Evolutionary conservation across 2,329 filamentous ascomycete species (phyloP).

Genomic region (Paecilomyces sp.): DNA sequence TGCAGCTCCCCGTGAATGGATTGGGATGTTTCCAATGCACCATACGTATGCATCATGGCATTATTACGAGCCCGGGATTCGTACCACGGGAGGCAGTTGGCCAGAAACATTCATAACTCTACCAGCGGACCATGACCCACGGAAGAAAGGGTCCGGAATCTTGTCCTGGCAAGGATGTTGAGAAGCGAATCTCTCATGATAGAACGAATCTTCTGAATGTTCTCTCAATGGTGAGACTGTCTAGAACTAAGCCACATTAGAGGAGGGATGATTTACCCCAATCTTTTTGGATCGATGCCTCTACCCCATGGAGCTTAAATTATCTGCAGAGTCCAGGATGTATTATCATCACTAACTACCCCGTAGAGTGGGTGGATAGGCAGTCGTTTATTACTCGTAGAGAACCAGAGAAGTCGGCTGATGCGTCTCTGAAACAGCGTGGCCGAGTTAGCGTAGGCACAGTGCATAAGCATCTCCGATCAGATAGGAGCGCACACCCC

Average conservation of each 20-base stretch:
- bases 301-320: not conserved
- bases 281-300: not conserved
- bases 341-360: too few relatives aligned
- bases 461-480: not conserved
- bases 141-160: not conserved
- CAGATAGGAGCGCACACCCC: not conserved
- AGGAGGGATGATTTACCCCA: not conserved
- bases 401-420: not conserved
- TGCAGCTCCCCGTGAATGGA: not conserved
- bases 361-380: not conserved
- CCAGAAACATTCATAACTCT: not conserved
- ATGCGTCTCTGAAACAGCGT: not conserved
- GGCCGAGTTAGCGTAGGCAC: not conserved
- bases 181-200: not conserved
- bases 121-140: not conserved
- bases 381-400: not conserved
- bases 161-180: not conserved
- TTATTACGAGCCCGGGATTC: not conserved
- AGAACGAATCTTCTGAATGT: not conserved
- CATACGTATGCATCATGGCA: constrained; percentile 2
- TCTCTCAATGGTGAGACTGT: not conserved
- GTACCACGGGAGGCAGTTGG: not conserved
- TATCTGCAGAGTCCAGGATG: not conserved
- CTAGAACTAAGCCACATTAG: not conserved
- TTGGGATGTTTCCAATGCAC: not conserved